Evolutionary conservation across 169 alveolate species (phyloP).

Genomic region (Toxoplasma gondii): DNA sequence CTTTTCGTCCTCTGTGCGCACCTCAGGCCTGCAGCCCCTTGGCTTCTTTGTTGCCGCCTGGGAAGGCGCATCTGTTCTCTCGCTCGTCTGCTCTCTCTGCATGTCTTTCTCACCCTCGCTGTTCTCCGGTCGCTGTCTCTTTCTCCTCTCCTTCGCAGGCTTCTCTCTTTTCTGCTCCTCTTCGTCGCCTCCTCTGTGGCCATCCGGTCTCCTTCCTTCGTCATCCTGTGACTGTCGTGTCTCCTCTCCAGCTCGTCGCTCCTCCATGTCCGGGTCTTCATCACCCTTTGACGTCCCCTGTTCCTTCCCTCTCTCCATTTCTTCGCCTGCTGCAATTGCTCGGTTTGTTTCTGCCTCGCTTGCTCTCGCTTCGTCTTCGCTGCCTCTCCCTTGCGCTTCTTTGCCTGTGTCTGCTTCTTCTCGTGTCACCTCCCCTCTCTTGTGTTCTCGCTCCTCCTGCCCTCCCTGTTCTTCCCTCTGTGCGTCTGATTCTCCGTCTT

Average conservation of each 20-base stretch:
- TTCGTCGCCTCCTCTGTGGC: not conserved
- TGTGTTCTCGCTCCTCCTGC: not conserved
- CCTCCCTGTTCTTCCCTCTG: slow-evolving; percentile 2
- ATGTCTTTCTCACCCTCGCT: too few relatives aligned
- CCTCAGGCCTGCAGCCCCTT: not conserved
- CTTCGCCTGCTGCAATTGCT: not conserved
- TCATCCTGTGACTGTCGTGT: not conserved
- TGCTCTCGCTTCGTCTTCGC: not conserved
- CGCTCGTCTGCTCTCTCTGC: too few relatives aligned
- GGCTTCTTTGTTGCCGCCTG: not conserved
- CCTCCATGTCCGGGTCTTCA: not conserved
- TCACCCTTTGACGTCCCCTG: not conserved
- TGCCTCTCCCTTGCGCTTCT: not conserved
- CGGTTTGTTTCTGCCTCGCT: not conserved
- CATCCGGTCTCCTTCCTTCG: not conserved
- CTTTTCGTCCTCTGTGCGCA: not conserved
- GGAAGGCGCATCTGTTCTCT: too few relatives aligned
- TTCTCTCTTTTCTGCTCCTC: not conserved
- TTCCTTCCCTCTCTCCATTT: not conserved
- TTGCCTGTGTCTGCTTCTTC: not conserved
- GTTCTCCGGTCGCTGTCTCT: not conserved
- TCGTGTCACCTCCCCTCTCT: too few relatives aligned
- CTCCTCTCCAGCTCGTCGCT: not conserved
- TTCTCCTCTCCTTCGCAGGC: not conserved
- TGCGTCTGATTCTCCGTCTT: not conserved